phyloP scores from a whole-genome alignment of 2,329 filamentous ascomycete genomes.

The Fusarium sp. region DNA sequence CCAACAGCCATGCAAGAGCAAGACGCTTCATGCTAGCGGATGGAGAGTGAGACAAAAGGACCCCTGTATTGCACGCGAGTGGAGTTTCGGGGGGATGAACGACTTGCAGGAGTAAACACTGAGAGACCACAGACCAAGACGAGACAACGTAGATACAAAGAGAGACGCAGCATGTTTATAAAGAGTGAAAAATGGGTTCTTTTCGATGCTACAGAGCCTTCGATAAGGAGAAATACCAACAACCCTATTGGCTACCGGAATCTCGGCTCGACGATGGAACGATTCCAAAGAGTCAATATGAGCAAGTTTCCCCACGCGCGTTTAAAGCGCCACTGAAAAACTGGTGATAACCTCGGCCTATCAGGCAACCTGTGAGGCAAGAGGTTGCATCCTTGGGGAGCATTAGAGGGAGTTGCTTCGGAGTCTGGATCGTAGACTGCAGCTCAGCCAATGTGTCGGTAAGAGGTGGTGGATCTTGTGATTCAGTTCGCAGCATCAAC shows the following conservation, averaged over 20 bases:
- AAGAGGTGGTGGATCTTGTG: neutral
- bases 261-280: neutral
- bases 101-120: neutral
- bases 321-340: neutral
- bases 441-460: neutral
- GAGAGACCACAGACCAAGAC: neutral
- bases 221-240: neutral
- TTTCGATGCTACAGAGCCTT: neutral
- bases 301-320: neutral
- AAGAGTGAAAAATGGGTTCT: neutral
- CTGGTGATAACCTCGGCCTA: neutral
- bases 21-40: neutral
- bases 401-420: neutral
- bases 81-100: neutral
- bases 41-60: neutral
- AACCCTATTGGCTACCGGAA: neutral
- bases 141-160: neutral
- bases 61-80: neutral
- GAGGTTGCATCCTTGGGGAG: neutral
- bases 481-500: neutral
- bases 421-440: neutral
- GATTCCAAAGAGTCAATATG: neutral
- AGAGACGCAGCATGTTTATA: neutral
- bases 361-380: neutral
- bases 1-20: neutral